Evolutionary conservation across 1,139 yeast genomes (phyloP).

Genomic region (Meyerozyma guilliermondii): DNA sequence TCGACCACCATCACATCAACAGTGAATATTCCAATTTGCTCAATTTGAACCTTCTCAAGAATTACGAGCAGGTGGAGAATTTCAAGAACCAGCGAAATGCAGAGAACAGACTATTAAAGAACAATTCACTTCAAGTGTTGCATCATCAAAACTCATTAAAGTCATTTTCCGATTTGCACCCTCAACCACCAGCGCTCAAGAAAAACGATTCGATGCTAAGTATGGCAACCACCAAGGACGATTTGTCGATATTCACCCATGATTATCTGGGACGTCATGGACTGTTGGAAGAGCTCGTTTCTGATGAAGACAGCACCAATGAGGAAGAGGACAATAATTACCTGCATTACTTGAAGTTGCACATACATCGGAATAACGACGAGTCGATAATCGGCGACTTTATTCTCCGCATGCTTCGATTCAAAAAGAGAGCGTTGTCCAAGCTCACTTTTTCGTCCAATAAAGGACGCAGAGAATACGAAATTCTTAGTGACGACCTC

Average conservation of each 20-base stretch:
- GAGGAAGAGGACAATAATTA: slow-evolving; percentile 1
- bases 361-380: slow-evolving; percentile 1
- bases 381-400: slow-evolving; percentile 12
- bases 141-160: slow-evolving; percentile 32
- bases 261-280: slow-evolving; percentile 2
- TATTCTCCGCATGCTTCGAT: slow-evolving; percentile 14
- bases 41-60: slow-evolving; percentile 35
- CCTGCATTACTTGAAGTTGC: slow-evolving; percentile 3
- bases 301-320: slow-evolving; percentile 3
- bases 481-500: neutral
- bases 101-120: slow-evolving; percentile 26
- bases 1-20: slow-evolving; percentile 21
- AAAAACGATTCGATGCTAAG: slow-evolving; percentile 12
- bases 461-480: neutral
- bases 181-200: slow-evolving; percentile 5
- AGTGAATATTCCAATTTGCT: slow-evolving; percentile 37
- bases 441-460: neutral
- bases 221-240: slow-evolving; percentile 10
- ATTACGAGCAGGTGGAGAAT: slow-evolving; percentile 31
- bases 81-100: slow-evolving; percentile 25
- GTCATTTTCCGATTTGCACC: slow-evolving; percentile 12
- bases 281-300: slow-evolving; percentile 1
- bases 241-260: slow-evolving; percentile 11
- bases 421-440: slow-evolving; percentile 11
- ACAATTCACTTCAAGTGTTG: slow-evolving; percentile 28